Evolutionary conservation across 208 protist genomes (phyloP), one percentile per base, ranked within the genome.

Genomic region (Leishmania arabica): DNA sequence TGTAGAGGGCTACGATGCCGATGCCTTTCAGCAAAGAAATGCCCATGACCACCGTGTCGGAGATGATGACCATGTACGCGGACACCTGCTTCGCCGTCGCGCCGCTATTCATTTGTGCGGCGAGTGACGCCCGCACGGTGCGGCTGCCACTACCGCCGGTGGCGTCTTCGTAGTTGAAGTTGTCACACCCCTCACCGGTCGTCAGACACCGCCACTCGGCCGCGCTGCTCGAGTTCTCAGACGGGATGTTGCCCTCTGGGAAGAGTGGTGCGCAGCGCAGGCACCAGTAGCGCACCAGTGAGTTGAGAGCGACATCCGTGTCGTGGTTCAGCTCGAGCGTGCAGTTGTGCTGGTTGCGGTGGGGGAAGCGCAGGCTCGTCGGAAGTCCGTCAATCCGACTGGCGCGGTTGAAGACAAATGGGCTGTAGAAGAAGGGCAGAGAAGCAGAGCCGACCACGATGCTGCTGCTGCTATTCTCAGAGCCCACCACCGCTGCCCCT

Each of bases 1-100:
- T 93, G 85, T 96, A 97, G 40, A 96, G 76, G 47, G 94, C 93
- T 40, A 97, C 84, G 51, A 96, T 92, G 69, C 92, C 89, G 51
- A 95, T 82, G 60, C 87, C 82, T 58, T 89, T 87, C 60, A 97
- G 82, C n/a, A 93, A 85, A 15, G 89, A 84, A 42, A 94, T 79
- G 51, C 86, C 87, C 75, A 84, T 84, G 27, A 89, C 87, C 6
- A 92, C 85, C 17, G 79, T 76, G 78, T 95, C 91, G 0, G 90
- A 93, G 15, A 95, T 56, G 40, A 91, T 72, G 19, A 95, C 91
- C 78, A 86, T 87, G 77, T 94, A 94, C 15, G 94, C 74, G 2
- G 88, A 75, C 27, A 79, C 75, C 60, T 27, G 31, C 47, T 21
- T 54, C 42, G 5, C 77, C 56, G 37, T 54, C 53, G 56, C 65